Base-by-base conservation (phyloP, 371 early-diverging fungal species). In the Conidiobolus incongruus region DNA sequence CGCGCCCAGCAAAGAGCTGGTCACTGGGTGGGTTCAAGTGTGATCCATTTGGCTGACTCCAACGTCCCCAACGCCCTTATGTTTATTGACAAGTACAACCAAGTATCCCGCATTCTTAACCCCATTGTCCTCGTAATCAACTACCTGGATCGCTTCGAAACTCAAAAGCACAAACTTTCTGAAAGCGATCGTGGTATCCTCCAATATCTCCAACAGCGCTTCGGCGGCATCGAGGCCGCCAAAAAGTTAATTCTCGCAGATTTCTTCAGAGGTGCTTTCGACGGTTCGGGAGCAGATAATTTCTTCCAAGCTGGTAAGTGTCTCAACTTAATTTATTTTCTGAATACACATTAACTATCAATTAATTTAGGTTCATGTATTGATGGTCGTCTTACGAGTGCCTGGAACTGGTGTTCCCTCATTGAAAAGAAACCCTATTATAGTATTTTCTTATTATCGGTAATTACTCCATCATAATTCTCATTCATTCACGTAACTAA, bases 81-180 rank as follows among this genome's bases (percentile, higher is more conserved):
- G 71, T 94, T 95, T 50, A 94, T 94, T 50, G 94, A 88, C 70
- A 85, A 86, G 72, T 94, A 94, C 61, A 90, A 87, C 45, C 94
- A 94, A 68, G 84, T 94, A 12, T 70, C 87, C 35, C 72, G 85
- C 35, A 95, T 95, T 40, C 70, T 95, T 23, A 75, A 73, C 45
- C 96, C 96, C 0, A 75, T 94, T 24, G 68, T 73, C 26, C 62
- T 64, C 0, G 74, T 75, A 13, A 56, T 92, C 13, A 75, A 77
- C 32, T 63, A 70, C 44, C 50, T 92, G 28, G 79, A 79, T 11
- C 52, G 65, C 10, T 49, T 77, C n/a, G 50, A 56, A 8, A n/a
- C n/a, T n/a, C 11, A 11, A 22, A 24, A 29, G n/a, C 20, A 12
- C 22, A 55, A 63, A 17, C 4, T 41, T 24, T 13, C n/a, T 5